Percentiles rank a stretch among this genome's conserved stretches.
These are phyloP conservation scores for Tylopilus cervinicoccineus DNA, from an alignment of 768 basidiomycete genomes.

Conservation along the genomic window DNA sequence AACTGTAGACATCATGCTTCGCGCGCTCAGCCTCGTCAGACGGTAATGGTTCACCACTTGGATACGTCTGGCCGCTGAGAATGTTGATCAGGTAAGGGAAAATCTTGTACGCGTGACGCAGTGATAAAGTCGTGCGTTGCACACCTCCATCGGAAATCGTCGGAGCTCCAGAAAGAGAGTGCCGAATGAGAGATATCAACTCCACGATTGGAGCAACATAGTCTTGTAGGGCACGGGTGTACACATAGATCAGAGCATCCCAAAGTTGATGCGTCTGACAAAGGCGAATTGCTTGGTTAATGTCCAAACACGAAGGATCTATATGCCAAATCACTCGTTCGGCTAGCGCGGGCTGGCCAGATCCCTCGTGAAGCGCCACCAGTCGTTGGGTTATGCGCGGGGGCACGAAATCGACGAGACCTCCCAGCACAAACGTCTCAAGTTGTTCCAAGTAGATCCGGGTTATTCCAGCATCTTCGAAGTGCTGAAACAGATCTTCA, in stretches of 20 bases:
- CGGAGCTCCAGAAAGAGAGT: slow-evolving; percentile 10
- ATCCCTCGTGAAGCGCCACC: slow-evolving; percentile 71
- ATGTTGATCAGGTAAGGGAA: slow-evolving; percentile 83
- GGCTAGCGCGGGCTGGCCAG: slow-evolving; percentile 65
- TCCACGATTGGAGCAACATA: slow-evolving; percentile 88
- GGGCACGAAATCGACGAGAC: slow-evolving; percentile 70
- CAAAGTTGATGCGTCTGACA: slow-evolving; percentile 83
- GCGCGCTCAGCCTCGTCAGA: slow-evolving; percentile 64
- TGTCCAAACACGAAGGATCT: slow-evolving; percentile 84
- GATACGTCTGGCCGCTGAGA: slow-evolving; percentile 82
- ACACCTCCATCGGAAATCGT: slow-evolving; percentile 8
- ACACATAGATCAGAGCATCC: slow-evolving; percentile 93
- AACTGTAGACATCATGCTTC: slow-evolving; percentile 70
- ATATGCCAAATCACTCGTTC: slow-evolving; percentile 96
- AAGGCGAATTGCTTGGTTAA: slow-evolving; percentile 86
- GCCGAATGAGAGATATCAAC: slow-evolving; percentile 71
- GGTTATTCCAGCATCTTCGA: slow-evolving; percentile 78
- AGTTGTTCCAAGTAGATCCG: slow-evolving; percentile 80
- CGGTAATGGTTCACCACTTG: slow-evolving; percentile 70
- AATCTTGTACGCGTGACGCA: slow-evolving; percentile 84
- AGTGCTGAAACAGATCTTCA: slow-evolving; percentile 90
- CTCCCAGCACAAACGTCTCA: slow-evolving; percentile 76
- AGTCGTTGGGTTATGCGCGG: slow-evolving; percentile 86
- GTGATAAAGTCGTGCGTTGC: slow-evolving; percentile 20
- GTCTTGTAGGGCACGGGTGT: slow-evolving; percentile 83